These are phyloP conservation scores for Trichoderma guizhouense DNA, from an alignment of 2,329 filamentous ascomycete genomes.

Conservation along the genomic window DNA sequence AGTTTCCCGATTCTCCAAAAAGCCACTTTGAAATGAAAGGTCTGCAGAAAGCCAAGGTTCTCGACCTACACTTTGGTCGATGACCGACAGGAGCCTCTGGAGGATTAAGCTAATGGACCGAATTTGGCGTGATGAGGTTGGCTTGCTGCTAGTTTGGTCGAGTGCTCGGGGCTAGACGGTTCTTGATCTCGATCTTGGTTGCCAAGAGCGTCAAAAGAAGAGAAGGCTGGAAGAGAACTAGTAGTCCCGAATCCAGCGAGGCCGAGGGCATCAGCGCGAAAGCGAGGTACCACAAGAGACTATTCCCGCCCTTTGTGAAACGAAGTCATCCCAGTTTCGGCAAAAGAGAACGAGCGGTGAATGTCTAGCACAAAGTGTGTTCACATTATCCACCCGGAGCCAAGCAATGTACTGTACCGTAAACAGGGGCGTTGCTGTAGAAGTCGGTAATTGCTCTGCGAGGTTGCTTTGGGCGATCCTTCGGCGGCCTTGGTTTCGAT, in stretches of 20 bases:
- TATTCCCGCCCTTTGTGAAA: slow-evolving; percentile 8
- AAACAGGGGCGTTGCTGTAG: not conserved
- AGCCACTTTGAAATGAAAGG: not conserved
- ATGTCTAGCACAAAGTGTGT: not conserved
- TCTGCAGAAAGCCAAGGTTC: not conserved
- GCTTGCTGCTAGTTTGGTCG: not conserved
- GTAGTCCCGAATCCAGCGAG: not conserved
- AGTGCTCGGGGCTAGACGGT: not conserved
- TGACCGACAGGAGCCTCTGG: not conserved
- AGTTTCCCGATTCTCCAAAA: not conserved
- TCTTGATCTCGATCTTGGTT: not conserved
- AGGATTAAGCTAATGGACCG: not conserved
- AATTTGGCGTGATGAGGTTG: not conserved
- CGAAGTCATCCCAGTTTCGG: slow-evolving; percentile 3
- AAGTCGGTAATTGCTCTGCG: not conserved
- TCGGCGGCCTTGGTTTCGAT: not conserved
- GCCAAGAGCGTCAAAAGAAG: not conserved
- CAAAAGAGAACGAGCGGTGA: slow-evolving; percentile 2
- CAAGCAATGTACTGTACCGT: not conserved
- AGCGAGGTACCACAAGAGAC: slow-evolving; percentile 15
- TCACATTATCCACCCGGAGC: not conserved
- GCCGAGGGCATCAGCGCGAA: slow-evolving; percentile 6
- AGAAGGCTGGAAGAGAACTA: not conserved
- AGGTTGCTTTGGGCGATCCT: not conserved
- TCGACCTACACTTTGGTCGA: not conserved